Base-by-base conservation (phyloP, 345 rosid species). In the Diplotaxis tenuifolia region DNA sequence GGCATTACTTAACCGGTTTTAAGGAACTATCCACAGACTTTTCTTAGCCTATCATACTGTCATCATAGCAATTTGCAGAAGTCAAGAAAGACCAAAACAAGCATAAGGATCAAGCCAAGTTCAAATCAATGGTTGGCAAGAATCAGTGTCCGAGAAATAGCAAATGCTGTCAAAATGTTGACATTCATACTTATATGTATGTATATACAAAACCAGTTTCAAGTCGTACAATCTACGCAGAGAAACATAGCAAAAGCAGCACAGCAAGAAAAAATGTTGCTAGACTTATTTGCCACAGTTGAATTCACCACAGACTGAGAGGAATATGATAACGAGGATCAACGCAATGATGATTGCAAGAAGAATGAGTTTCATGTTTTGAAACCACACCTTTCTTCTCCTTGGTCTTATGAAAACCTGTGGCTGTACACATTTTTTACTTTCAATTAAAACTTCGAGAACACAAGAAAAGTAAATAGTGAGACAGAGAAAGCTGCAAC, bases 81-180 rank as follows among this genome's bases (percentile, higher is more conserved):
- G 15, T 1, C 7, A 14, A 7, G 6, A 9, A 2, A 47, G 15
- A 63, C 36, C 27, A 65, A 55, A 28, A 5, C 9, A 58, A 15
- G 23, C 20, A 32, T 19, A 59, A 56, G 8, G 22, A 8, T 50
- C 14, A 38, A 21, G 28, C 18, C 58, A 15, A 2, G 18, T 53
- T 19, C 19, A 42, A 15, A 31, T 9, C 25, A 23, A 34, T 32
- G 54, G 40, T 67, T 1, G 54, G 62, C 40, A 60, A 60, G 23
- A 75, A 60, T 75, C 54, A 25, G 54, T 18, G 11, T 32, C 11
- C 54, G 54, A 67, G 47, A 19, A 68, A 62, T 7, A 50, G 11
- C 47, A 68, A 21, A 36, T n/a, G 56, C 53, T 40, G 16, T 15
- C 16, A 40, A 40, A 40, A 14, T 40, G 49, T 40, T 14, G 49